phyloP scores from a whole-genome alignment of 2,329 filamentous ascomycete species.

The Colletotrichum simmondsii region DNA sequence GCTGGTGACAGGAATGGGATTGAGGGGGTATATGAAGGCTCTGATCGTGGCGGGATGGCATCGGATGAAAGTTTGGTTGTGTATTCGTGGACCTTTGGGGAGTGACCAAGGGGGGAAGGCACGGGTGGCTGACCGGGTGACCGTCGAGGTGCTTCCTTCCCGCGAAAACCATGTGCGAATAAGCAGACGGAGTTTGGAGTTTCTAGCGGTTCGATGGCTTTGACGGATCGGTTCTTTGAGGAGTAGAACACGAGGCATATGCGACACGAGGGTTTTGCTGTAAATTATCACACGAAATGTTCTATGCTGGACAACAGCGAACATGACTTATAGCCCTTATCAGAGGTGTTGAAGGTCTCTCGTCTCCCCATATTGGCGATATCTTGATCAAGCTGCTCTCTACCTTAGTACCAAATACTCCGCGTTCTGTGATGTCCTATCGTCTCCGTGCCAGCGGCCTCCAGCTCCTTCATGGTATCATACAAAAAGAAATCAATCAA shows the following conservation, averaged over 20 bases:
- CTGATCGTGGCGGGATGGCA: too few relatives aligned
- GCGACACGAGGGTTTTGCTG: neutral
- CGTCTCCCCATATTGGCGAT: neutral
- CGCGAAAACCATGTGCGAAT: neutral
- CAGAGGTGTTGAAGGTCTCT: neutral
- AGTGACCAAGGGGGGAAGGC: too few relatives aligned
- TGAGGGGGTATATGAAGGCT: too few relatives aligned
- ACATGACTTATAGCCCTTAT: conserved; percentile 11
- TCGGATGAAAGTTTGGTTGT: too few relatives aligned
- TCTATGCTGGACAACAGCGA: neutral
- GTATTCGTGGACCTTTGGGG: too few relatives aligned
- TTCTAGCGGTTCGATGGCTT: neutral
- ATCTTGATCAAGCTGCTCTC: conserved; percentile 34
- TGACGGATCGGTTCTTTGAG: neutral
- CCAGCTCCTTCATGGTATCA: conserved; percentile 89
- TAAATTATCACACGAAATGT: neutral
- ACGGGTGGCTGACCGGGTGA: too few relatives aligned
- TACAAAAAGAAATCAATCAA: conserved; percentile 98
- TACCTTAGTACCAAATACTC: conserved; percentile 87
- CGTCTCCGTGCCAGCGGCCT: conserved; percentile 68
- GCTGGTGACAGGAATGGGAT: too few relatives aligned
- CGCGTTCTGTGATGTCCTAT: conserved; percentile 89
- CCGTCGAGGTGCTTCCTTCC: too few relatives aligned
- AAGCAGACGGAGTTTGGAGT: conserved; percentile 21
- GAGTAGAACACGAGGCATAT: conserved; percentile 5